Evolutionary conservation across 805 yeast genomes (phyloP).

Genomic region (Starmera pachycereana): DNA sequence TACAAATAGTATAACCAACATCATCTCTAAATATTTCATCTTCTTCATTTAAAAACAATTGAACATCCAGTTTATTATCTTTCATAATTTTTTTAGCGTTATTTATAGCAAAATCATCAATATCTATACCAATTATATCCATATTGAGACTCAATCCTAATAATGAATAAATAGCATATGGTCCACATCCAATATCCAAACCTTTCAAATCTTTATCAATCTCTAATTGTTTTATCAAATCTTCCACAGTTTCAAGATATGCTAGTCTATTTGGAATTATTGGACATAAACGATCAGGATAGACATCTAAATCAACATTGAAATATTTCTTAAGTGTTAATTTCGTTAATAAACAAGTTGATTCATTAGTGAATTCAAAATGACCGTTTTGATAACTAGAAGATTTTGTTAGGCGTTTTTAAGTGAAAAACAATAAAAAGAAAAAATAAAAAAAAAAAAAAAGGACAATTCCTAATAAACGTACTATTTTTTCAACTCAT

Average conservation of each 20-base stretch:
- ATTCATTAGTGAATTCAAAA: neutral
- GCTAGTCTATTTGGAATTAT: slow-evolving; percentile 9
- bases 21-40: slow-evolving; percentile 6
- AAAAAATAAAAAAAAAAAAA: too few relatives aligned
- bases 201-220: slow-evolving; percentile 10
- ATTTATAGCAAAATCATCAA: slow-evolving; percentile 24
- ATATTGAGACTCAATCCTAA: slow-evolving; percentile 21
- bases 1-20: slow-evolving; percentile 31
- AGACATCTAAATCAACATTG: slow-evolving; percentile 1
- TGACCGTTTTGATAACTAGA: neutral
- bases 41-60: slow-evolving; percentile 4
- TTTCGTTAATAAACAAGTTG: slow-evolving; percentile 7
- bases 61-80: slow-evolving; percentile 15
- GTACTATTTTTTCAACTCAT: too few relatives aligned
- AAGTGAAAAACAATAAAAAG: too few relatives aligned
- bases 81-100: slow-evolving; percentile 20
- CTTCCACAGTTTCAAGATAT: slow-evolving; percentile 5
- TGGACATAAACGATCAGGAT: slow-evolving; percentile 10
- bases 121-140: slow-evolving; percentile 33
- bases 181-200: slow-evolving; percentile 42
- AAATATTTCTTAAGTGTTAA: slow-evolving; percentile 7
- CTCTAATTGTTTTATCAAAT: slow-evolving; percentile 7
- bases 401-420: too few relatives aligned
- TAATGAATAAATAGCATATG: slow-evolving; percentile 36
- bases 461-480: too few relatives aligned